Conservation (phyloP, 345 rosid genomes). For the Lagerstroemia speciosa region DNA sequence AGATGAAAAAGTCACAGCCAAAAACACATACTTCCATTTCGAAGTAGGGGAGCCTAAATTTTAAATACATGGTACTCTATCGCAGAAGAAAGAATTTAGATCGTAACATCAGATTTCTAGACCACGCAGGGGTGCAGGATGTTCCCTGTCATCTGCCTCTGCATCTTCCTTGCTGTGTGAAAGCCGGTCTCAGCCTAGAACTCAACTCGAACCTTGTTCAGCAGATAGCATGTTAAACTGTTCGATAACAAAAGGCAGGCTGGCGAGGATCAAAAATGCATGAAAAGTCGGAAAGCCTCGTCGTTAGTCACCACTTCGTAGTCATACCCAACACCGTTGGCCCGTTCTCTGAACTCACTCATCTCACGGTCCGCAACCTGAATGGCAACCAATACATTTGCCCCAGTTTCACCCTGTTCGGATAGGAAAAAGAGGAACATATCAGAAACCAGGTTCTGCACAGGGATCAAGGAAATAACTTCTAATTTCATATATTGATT, state of each 20-base stretch:
- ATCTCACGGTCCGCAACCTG: slow-evolving; percentile 47
- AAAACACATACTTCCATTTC: not conserved
- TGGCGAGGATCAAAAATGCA: slow-evolving; percentile 31
- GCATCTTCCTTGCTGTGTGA: not conserved
- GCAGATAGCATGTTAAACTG: not conserved
- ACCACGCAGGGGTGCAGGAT: not conserved
- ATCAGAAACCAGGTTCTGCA: not conserved
- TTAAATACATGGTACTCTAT: not conserved
- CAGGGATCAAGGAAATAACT: not conserved
- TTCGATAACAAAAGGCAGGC: not conserved
- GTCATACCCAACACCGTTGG: slow-evolving; percentile 61
- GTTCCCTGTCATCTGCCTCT: not conserved
- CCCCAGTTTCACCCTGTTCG: slow-evolving; percentile 83
- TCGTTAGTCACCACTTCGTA: slow-evolving; percentile 61
- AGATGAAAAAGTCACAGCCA: too few relatives aligned
- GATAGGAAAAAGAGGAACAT: slow-evolving; percentile 6
- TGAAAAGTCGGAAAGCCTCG: slow-evolving; percentile 50
- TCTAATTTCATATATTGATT: not conserved
- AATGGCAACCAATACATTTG: slow-evolving; percentile 85
- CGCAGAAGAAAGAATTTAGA: not conserved
- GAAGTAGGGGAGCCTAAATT: not conserved
- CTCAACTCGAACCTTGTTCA: not conserved
- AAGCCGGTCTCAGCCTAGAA: not conserved
- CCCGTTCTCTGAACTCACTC: slow-evolving; percentile 49
- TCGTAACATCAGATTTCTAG: not conserved